phyloP scores from a whole-genome alignment of 371 early-diverging fungal genomes.

The Mucor lusitanicus region DNA sequence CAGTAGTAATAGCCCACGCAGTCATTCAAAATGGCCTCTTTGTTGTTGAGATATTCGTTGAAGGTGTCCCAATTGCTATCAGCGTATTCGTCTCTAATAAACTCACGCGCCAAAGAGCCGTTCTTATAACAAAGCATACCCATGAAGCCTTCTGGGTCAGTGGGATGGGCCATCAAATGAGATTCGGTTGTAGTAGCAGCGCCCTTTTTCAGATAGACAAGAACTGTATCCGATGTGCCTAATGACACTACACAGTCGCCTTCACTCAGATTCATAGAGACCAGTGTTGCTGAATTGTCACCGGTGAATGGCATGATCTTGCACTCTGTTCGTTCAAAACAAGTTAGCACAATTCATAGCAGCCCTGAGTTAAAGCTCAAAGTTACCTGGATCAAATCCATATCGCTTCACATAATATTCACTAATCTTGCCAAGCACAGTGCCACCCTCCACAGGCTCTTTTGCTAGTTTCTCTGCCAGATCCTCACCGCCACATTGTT shows the following conservation, averaged over 20 bases:
- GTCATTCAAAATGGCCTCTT: slow-evolving; percentile 12
- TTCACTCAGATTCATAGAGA: slow-evolving; percentile 60
- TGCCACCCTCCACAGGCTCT: slow-evolving; percentile 45
- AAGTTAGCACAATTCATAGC: neutral
- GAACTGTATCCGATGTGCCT: slow-evolving; percentile 81
- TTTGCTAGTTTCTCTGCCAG: slow-evolving; percentile 43
- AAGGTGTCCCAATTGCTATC: slow-evolving; percentile 64
- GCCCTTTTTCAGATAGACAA: slow-evolving; percentile 58
- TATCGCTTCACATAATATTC: slow-evolving; percentile 54
- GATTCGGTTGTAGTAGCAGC: slow-evolving; percentile 55
- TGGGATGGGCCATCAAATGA: slow-evolving; percentile 77
- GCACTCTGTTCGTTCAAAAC: slow-evolving; percentile 48
- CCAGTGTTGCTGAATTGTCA: slow-evolving; percentile 80
- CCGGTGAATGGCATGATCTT: slow-evolving; percentile 75
- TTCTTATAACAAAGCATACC: slow-evolving; percentile 86
- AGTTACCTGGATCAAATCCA: slow-evolving; percentile 60
- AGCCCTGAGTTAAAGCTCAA: neutral
- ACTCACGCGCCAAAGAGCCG: slow-evolving; percentile 77
- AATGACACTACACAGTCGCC: slow-evolving; percentile 73
- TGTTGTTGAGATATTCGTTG: slow-evolving; percentile 36
- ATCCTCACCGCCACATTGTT: slow-evolving; percentile 46
- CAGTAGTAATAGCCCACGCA: slow-evolving; percentile 73
- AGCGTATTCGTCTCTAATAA: slow-evolving; percentile 63
- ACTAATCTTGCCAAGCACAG: slow-evolving; percentile 40
- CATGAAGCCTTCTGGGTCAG: slow-evolving; percentile 59